Base-by-base conservation (phyloP, 2,329 filamentous ascomycete genomes). In the Xylogone sp. region DNA sequence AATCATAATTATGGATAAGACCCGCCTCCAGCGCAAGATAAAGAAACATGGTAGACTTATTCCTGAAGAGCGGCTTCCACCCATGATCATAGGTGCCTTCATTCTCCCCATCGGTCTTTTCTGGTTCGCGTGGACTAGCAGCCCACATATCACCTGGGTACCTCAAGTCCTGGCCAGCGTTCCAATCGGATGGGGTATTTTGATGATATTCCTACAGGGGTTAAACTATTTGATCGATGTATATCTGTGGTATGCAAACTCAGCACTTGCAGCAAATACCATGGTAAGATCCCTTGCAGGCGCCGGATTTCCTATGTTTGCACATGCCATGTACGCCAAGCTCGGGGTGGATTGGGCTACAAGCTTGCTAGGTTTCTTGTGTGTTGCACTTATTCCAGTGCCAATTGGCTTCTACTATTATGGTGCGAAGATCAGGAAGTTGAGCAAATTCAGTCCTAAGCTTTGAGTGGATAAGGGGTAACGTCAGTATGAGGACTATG, bases 121-220 rank as follows among this genome's bases (percentile, higher is more conserved):
- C 56, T 76, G 73, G 75, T 79, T 79, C 53, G 74, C 71, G 1
- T 79, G 75, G 76, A 77, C 75, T 0, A 66, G 63, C 10, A 65
- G 57, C 20, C 67, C 65, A 8, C 51, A 65, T 22, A 70, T 72
- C 46, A 65, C 61, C 2, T 73, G 69, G 68, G 68, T 71, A 10
- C 65, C 67, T 1, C 71, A 74, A 53, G 69, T 74, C 21, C 53
- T 74, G 2, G 64, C 69, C 1, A 69, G 71, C 4, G 62, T 69
- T 5, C 68, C 68, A 8, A 72, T 74, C 42, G 74, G 74, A 9
- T 62, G 62, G 42, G 71, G 72, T 20, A 68, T 75, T 48, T 54
- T 75, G n/a, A 63, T 75, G 57, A 70, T 75, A 43, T 75, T 75
- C 64, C 62, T 74, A 54, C 68, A 71, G 20, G 71, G 68, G 1